Evolutionary conservation across 345 rosid species (phyloP), one percentile per base, ranked within the genome.

Genomic region (Populus alba): DNA sequence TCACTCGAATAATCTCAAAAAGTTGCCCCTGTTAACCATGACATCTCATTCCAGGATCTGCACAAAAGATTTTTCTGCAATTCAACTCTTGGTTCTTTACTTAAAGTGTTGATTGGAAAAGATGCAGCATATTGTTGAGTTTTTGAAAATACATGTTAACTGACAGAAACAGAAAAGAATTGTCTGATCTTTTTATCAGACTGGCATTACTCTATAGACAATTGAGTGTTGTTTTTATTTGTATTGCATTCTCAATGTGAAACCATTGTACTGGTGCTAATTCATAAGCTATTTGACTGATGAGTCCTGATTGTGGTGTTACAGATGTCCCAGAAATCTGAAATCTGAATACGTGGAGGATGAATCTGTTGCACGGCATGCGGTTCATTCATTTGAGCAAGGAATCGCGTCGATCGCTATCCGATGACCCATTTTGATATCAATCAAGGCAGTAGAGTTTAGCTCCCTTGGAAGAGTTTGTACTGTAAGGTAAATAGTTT

Each of bases 321-420:
- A 18, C 77, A 75, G 77, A 31, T 75, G 62, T 11, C 8, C 43
- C 66, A 65, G 61, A 75, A 75, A 41, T 55, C 66, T 65, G 43
- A 65, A 27, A 27, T 55, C 67, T 65, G 43, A 45, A 27, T 0
- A 31, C 12, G n/a, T 68, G 33, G 33, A 35, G 59, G 18, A 61
- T 59, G 51, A 73, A 12, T 35, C 45, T 31, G 45, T 72, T 22
- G 5, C 6, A 20, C 38, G 11, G 49, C 29, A 18, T 29, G 20
- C 29, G 23, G 55, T 15, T 5, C 10, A 1, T 43, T 38, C 7
- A 6, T 20, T 55, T 38, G 37, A n/a, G 4, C 53, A 13, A 39
- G 68, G 76, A 73, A 23, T 10, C 6, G 38, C 23, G 2, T 18
- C 25, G 2, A 45, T 63, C 2, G 7, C 51, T 37, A 33, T 51